These are phyloP conservation scores for Coemansia sp. DNA, from an alignment of 192 early-diverging fungal species.

Conservation along the genomic window DNA sequence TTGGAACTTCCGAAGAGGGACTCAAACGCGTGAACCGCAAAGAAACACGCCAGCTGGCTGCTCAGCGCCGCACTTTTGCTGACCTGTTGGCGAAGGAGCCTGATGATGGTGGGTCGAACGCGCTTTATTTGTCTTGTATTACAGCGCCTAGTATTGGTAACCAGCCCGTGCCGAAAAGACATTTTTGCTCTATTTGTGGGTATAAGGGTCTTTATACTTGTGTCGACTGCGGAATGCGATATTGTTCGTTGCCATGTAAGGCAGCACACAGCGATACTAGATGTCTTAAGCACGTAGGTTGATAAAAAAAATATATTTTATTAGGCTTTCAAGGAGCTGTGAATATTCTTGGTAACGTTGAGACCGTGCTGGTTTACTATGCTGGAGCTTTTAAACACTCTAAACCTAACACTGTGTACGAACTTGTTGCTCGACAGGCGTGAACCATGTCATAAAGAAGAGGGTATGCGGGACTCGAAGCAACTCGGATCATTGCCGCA, in stretches of 20 bases:
- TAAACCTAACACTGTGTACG: too few relatives aligned
- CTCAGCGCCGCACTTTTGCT: constrained; percentile 25
- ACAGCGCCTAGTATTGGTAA: constrained; percentile 43
- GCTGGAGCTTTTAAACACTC: too few relatives aligned
- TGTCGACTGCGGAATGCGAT: constrained; percentile 66
- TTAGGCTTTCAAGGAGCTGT: too few relatives aligned
- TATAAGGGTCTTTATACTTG: constrained; percentile 65
- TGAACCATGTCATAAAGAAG: too few relatives aligned
- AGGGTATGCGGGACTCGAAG: too few relatives aligned
- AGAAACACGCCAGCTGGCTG: constrained; percentile 25
- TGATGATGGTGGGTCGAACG: not conserved
- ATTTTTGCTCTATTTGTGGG: constrained; percentile 71
- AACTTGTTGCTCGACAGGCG: too few relatives aligned
- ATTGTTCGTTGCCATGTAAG: constrained; percentile 63
- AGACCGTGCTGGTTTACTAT: rapidly evolving
- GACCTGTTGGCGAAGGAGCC: constrained; percentile 27
- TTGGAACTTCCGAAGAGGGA: constrained; percentile 25
- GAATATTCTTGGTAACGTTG: too few relatives aligned
- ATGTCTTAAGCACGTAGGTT: constrained; percentile 51
- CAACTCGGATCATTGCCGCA: too few relatives aligned
- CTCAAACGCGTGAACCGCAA: constrained; percentile 37
- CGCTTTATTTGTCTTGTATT: constrained; percentile 25
- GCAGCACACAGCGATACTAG: constrained; percentile 65
- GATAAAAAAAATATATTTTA: not conserved
- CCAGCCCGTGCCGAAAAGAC: constrained; percentile 41